Evolutionary conservation across 2,329 filamentous ascomycete genomes (phyloP), one percentile per base, ranked within the genome.

Genomic region (Fusarium palustre): DNA sequence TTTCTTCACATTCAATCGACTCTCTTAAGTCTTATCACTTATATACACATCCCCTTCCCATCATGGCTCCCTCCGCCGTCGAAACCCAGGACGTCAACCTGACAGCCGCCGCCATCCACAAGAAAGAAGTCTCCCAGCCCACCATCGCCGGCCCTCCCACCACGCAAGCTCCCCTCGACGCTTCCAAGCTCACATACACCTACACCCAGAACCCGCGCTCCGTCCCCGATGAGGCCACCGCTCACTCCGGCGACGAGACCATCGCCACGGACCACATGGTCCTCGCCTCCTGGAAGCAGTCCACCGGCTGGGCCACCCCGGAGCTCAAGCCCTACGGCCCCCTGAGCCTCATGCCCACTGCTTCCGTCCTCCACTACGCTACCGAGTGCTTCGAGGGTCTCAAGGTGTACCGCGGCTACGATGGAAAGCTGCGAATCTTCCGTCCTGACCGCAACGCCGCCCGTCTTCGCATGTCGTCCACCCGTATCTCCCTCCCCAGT

Each of bases 261-360:
- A 81, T 88, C 76, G 87, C 86, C 84, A 94, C 92, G 67, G 94
- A 97, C 84, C 94, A 97, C 84, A 97, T 97, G 93, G 84, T 96
- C 74, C 90, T 89, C 53, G 90, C 85, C 22, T 81, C 83, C 55
- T 97, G 93, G 93, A 88, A 85, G 34, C 81, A 79, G 24, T 77
- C 82, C 43, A 76, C 81, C 22, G 93, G 93, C 73, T 97, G 93
- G 93, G 84, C 86, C 38, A 84, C 87, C 3, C 93, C 93, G 2
- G 86, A 91, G 73, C 86, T 97, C 61, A 87, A 88, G 77, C 91
- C 93, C 28, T 96, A 93, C 79, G 91, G 92, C 0, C 91, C 92
- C 13, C 82, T 97, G 55, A 86, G 86, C 67, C 88, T 97, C 75
- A 91, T 93, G 83, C 93, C 93, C 36, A 94, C 91, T 7, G 92